Evolutionary conservation across 148 eudicot species (phyloP).

Genomic region (Arbutus unedo): DNA sequence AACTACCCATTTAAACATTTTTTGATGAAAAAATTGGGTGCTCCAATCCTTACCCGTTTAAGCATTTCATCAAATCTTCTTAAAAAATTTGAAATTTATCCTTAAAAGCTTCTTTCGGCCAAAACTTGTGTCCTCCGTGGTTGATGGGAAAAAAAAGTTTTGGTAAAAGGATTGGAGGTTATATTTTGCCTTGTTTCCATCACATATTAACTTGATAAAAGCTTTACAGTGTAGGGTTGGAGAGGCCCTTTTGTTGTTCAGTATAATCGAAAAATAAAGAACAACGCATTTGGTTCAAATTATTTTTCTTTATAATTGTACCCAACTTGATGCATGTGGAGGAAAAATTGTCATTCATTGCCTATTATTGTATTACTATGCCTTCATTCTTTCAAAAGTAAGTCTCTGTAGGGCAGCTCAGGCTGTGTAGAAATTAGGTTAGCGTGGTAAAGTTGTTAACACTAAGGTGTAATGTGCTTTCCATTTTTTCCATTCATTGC

Average conservation of each 20-base stretch:
- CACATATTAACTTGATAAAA: background rate
- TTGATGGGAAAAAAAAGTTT: background rate
- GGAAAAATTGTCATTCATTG: background rate
- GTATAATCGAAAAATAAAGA: background rate
- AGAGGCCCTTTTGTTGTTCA: background rate
- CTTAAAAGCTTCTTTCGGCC: background rate
- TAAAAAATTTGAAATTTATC: background rate
- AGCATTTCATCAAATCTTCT: background rate
- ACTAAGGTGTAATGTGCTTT: background rate
- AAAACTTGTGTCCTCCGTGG: background rate
- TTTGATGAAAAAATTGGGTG: background rate
- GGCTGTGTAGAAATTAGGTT: background rate
- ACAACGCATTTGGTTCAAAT: background rate
- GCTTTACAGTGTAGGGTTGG: background rate
- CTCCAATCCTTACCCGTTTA: background rate
- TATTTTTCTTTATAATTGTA: background rate
- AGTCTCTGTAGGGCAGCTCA: background rate
- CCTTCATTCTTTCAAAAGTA: background rate
- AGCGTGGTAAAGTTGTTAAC: background rate
- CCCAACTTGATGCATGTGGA: background rate
- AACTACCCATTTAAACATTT: background rate
- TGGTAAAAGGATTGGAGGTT: background rate
- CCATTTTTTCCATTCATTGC: background rate
- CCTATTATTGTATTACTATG: background rate
- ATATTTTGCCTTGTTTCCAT: background rate